Evolutionary conservation across 306 rosid genomes (phyloP), one percentile per base, ranked within the genome.

Genomic region (Prunus dulcis): DNA sequence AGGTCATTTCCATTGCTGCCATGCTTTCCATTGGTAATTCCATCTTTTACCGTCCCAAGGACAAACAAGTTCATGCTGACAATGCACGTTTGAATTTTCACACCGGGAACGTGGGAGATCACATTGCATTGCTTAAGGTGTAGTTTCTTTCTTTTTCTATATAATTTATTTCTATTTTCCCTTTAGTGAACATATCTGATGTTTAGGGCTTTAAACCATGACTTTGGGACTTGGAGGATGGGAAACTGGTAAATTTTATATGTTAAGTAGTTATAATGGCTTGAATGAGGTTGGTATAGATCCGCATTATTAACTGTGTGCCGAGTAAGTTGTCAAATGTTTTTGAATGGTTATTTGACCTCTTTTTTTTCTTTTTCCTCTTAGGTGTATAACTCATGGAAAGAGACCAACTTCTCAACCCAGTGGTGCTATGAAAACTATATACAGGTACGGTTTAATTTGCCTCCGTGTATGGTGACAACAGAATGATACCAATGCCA

Each of bases 11-110:
- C 56, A 81, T 95, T 80, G 93, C 97, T 76, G 82, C 99, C 53
- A 95, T 95, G 99, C 97, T 95, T 71, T 92, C 97, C 76, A 73
- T 92, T 69, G 97, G 97, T 43, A 95, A 95, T 89, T 90, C 97
- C 22, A 91, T 92, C 73, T 95, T 92, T 83, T 92, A 95, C 73
- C 96, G 97, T n/a, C 97, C 99, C 6, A 95, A 95, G 85, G 99
- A 95, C 82, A 95, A 95, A 82, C 99, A 95, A 90, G 99, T 95
- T 41, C 97, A 95, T 74, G 97, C 97, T 12, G 99, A 92, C 86
- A 92, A 89, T 88, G 97, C 97, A 55, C 87, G 97, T 41, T 7
- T 89, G 92, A 92, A 92, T 86, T 95, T 95, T 85, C 96, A 95
- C 76, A 76, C 92, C 3, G 97, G 99, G 64, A 92, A 95, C 73